Evolutionary conservation across 2,329 filamentous ascomycete species (phyloP).

Genomic region (Aspergillus vadensis): DNA sequence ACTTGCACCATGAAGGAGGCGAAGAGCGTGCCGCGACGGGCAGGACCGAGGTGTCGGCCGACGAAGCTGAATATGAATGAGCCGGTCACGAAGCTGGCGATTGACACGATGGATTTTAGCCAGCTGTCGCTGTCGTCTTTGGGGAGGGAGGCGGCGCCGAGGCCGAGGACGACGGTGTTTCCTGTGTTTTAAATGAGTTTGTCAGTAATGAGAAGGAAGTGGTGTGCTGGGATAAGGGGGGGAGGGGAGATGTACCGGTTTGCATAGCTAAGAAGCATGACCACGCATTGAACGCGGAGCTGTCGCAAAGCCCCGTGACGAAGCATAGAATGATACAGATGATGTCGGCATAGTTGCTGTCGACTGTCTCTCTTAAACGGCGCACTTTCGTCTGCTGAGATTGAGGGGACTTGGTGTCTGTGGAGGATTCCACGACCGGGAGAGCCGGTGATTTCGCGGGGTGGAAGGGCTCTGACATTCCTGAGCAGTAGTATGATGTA

Average conservation of each 20-base stretch:
- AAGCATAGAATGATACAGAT: constrained; percentile 45
- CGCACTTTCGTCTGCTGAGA: constrained; percentile 1
- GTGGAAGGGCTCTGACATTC: constrained; percentile 1
- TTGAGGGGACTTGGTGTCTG: background rate
- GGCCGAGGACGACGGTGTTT: constrained; percentile 51
- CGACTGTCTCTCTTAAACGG: constrained; percentile 18
- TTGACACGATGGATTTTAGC: constrained; percentile 48
- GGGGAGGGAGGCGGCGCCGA: constrained; percentile 46
- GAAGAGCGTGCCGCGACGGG: constrained; percentile 41
- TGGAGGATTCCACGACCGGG: constrained; percentile 6
- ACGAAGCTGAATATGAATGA: constrained; percentile 42
- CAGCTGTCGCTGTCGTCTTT: constrained; percentile 44
- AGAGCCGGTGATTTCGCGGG: background rate
- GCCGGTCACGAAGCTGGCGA: constrained; percentile 45
- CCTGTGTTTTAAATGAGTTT: constrained; percentile 30
- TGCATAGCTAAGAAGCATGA: constrained; percentile 53
- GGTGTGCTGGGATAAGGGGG: background rate
- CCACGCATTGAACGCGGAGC: constrained; percentile 50
- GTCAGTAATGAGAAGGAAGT: background rate
- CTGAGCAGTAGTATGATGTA: background rate
- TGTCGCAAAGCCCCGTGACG: constrained; percentile 48
- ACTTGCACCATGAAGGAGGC: constrained; percentile 46
- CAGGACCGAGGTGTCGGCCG: constrained; percentile 40
- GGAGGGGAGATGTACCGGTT: constrained; percentile 39
- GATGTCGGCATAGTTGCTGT: constrained; percentile 37